phyloP scores from a whole-genome alignment of 768 basidiomycete species.

The Serendipita sp. region DNA sequence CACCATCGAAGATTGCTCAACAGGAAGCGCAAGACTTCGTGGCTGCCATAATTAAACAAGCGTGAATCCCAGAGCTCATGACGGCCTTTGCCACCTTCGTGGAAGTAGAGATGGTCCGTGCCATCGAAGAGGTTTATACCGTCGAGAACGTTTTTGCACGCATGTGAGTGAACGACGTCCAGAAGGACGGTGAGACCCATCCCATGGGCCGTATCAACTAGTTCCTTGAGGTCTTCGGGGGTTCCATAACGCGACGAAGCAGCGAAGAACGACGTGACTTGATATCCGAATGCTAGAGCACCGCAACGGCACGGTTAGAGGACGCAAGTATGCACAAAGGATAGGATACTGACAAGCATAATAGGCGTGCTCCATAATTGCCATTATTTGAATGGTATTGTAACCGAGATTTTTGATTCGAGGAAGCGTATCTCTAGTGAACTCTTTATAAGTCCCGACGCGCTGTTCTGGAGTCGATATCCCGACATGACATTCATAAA shows the following conservation, averaged over 20 bases:
- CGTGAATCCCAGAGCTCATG: conserved; percentile 98
- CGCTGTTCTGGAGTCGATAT: conserved; percentile 79
- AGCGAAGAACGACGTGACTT: conserved; percentile 94
- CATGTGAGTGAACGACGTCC: conserved; percentile 96
- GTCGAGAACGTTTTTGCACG: conserved; percentile 93
- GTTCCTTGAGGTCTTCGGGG: conserved; percentile 89
- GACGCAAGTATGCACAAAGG: background rate
- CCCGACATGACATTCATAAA: conserved; percentile 97
- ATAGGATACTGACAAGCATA: conserved; percentile 66
- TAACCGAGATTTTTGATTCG: conserved; percentile 87
- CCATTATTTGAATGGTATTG: conserved; percentile 97
- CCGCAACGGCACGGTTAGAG: conserved; percentile 9
- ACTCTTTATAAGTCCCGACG: conserved; percentile 94
- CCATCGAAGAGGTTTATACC: conserved; percentile 94
- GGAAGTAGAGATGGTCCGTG: conserved; percentile 95
- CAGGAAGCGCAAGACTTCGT: conserved; percentile 90
- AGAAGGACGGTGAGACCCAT: conserved; percentile 87
- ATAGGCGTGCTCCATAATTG: conserved; percentile 94
- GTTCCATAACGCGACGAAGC: conserved; percentile 90
- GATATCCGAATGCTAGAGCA: conserved; percentile 86
- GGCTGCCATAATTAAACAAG: conserved; percentile 88
- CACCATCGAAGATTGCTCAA: conserved; percentile 91
- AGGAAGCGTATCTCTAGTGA: conserved; percentile 67
- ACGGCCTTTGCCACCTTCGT: conserved; percentile 74
- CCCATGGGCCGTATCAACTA: conserved; percentile 88